phyloP scores from a whole-genome alignment of 2,329 filamentous ascomycete genomes.

The Colletotrichum spaethianum region DNA sequence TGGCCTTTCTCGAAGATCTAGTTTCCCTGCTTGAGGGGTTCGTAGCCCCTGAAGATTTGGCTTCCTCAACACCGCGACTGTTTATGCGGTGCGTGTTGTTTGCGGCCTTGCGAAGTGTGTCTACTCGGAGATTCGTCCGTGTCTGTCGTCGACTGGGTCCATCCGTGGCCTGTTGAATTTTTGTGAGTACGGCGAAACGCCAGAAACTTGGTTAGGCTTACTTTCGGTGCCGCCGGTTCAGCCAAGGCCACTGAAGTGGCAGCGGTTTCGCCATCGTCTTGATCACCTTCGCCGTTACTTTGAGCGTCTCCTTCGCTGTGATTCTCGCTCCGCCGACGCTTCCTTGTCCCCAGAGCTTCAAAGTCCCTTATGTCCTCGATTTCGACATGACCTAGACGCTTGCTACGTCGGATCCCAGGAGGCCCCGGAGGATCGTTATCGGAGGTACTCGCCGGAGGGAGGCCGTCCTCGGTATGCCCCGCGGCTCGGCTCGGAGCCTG shows the following conservation, averaged over 20 bases:
- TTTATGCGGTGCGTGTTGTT: neutral
- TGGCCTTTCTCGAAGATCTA: neutral
- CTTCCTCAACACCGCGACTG: neutral
- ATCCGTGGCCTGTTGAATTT: neutral
- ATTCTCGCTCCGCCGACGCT: neutral
- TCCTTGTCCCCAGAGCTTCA: neutral
- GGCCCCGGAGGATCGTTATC: neutral
- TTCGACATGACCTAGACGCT: constrained; percentile 14
- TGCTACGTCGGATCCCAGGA: constrained; percentile 17
- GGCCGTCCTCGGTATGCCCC: neutral
- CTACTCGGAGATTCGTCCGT: neutral
- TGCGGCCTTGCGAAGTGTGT: constrained; percentile 1
- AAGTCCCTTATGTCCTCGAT: neutral
- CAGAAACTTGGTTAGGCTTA: neutral
- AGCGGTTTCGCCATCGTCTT: neutral
- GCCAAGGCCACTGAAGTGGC: neutral
- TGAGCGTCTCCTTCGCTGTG: neutral
- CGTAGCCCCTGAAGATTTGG: neutral
- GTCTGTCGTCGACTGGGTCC: neutral
- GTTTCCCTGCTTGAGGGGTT: neutral
- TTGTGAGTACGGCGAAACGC: neutral
- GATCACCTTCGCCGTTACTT: neutral
- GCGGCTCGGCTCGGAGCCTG: neutral
- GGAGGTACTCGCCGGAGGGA: neutral
- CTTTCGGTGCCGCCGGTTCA: neutral